These are phyloP conservation scores for Anethum foeniculum DNA, from an alignment of 140 eudicot genomes.

Conservation along the genomic window DNA sequence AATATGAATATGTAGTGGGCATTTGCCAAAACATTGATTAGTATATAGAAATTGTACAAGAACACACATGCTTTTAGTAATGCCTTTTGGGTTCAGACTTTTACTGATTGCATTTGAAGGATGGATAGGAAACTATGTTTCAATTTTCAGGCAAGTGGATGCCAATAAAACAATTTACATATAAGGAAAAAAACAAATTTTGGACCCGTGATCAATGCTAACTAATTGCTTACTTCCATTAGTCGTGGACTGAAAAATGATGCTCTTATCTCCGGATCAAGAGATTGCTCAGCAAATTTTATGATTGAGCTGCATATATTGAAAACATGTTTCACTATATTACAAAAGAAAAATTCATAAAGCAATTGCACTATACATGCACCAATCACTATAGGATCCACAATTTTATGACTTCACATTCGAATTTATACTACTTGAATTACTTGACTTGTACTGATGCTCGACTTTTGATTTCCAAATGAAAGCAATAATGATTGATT, in stretches of 20 bases:
- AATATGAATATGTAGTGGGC: background rate
- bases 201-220: background rate
- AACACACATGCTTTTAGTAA: background rate
- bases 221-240: constrained; percentile 63
- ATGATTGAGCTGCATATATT: constrained; percentile 55
- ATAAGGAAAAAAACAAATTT: background rate
- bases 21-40: background rate
- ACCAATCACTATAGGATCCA: background rate
- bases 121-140: background rate
- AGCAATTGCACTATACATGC: constrained; percentile 53
- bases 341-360: constrained; percentile 18
- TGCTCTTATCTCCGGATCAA: constrained; percentile 77
- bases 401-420: background rate
- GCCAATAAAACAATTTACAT: background rate
- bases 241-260: constrained; percentile 92
- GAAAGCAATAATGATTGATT: background rate
- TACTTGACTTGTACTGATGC: background rate
- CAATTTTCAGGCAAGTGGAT: background rate
- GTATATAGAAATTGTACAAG: background rate
- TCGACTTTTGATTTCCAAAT: background rate
- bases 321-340: background rate
- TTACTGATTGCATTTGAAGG: background rate
- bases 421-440: background rate
- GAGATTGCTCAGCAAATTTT: constrained; percentile 76
- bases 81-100: background rate